These are phyloP conservation scores for Cylindrotheca closterium DNA, from an alignment of 108 stramenopile genomes.

Conservation along the genomic window DNA sequence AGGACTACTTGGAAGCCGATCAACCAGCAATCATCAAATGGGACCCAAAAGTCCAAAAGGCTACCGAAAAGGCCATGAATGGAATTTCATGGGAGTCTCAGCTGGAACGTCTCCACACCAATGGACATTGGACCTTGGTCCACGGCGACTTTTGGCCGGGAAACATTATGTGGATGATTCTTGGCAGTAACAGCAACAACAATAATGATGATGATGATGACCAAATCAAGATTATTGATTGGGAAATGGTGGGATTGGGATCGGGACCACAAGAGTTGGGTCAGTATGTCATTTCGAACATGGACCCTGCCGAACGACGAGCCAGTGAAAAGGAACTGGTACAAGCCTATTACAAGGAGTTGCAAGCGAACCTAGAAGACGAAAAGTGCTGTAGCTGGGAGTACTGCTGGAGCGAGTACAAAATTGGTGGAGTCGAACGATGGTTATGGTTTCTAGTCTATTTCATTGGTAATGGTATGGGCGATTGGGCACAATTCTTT, in stretches of 20 bases:
- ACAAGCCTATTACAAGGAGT: slow-evolving; percentile 37
- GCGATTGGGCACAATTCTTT: slow-evolving; percentile 57
- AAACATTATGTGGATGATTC: slow-evolving; percentile 43
- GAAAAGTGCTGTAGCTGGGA: slow-evolving; percentile 19
- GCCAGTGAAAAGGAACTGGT: slow-evolving; percentile 28
- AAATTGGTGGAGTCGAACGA: slow-evolving; percentile 50
- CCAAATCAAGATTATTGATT: slow-evolving; percentile 39
- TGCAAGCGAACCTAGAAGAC: slow-evolving; percentile 4
- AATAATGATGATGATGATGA: background rate
- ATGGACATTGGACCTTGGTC: slow-evolving; percentile 38
- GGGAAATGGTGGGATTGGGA: slow-evolving; percentile 64
- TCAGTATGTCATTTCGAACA: slow-evolving; percentile 55
- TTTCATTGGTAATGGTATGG: slow-evolving; percentile 27
- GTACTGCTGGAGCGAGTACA: slow-evolving; percentile 55
- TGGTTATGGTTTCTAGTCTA: slow-evolving; percentile 67
- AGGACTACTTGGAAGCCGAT: slow-evolving; percentile 7
- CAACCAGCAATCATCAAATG: slow-evolving; percentile 21
- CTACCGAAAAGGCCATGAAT: slow-evolving; percentile 22
- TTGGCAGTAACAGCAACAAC: background rate
- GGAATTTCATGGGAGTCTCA: slow-evolving; percentile 46
- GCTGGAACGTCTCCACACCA: slow-evolving; percentile 18
- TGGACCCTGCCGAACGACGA: slow-evolving; percentile 40
- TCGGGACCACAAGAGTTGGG: slow-evolving; percentile 66
- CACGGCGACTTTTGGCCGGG: slow-evolving; percentile 70
- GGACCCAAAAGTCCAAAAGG: slow-evolving; percentile 29